Evolutionary conservation across 225 moss, liverwort and hornwort genomes (phyloP).

Genomic region (Physcomitrellopsis africana): DNA sequence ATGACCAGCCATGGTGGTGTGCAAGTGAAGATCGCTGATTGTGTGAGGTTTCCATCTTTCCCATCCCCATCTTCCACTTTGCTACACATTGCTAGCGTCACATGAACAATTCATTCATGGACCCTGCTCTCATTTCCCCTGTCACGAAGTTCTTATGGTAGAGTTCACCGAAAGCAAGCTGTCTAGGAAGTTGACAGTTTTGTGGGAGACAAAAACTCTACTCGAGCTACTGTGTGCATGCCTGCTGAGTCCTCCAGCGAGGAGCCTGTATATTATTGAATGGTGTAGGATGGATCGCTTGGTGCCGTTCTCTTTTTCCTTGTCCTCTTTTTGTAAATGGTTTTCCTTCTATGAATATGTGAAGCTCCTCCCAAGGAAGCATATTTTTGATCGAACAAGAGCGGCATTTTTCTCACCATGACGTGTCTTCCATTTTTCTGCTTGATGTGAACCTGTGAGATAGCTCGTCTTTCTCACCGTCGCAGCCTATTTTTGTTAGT

Average conservation of each 20-base stretch:
- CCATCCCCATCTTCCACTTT: too few relatives aligned
- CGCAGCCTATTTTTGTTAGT: too few relatives aligned
- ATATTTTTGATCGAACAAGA: too few relatives aligned
- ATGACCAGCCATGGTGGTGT: too few relatives aligned
- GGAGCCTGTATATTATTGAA: constrained; percentile 55
- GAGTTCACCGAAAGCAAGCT: constrained; percentile 15
- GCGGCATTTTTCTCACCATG: too few relatives aligned
- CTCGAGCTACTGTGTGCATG: constrained; percentile 42
- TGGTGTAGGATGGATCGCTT: constrained; percentile 42
- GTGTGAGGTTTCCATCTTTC: too few relatives aligned
- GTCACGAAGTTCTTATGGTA: constrained; percentile 37
- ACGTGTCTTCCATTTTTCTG: too few relatives aligned
- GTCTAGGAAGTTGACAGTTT: constrained; percentile 35
- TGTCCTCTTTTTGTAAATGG: constrained; percentile 20
- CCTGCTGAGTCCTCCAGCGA: constrained; percentile 60
- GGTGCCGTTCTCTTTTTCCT: constrained; percentile 30
- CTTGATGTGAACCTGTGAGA: too few relatives aligned
- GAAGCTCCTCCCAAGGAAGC: too few relatives aligned
- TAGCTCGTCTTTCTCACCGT: too few relatives aligned
- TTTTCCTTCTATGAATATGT: too few relatives aligned
- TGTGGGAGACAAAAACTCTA: background rate
- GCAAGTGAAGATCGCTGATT: too few relatives aligned
- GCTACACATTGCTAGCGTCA: background rate
- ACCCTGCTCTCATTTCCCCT: constrained; percentile 35
- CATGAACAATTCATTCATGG: constrained; percentile 44